Evolutionary conservation across 2,329 filamentous ascomycete species (phyloP).

Genomic region (Ceratocystis eucalypticola): DNA sequence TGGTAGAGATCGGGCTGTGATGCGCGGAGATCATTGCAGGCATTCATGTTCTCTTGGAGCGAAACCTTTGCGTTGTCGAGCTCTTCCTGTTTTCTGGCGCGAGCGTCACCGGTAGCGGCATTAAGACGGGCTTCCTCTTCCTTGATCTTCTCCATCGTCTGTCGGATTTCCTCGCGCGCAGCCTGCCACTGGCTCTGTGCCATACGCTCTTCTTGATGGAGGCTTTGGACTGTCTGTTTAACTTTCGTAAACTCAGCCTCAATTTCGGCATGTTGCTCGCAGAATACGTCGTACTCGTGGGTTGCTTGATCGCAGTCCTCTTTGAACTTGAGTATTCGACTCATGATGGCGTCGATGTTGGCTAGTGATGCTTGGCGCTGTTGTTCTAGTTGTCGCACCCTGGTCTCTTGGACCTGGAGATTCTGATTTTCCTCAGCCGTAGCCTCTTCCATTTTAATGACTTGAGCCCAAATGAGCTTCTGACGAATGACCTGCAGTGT

Average conservation of each 20-base stretch:
- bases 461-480: slow-evolving; percentile 78
- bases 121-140: slow-evolving; percentile 49
- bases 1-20: slow-evolving; percentile 9
- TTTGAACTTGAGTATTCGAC: slow-evolving; percentile 22
- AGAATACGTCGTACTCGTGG: slow-evolving; percentile 28
- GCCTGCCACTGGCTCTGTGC: slow-evolving; percentile 36
- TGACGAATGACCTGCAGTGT: slow-evolving; percentile 45
- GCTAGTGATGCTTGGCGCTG: neutral
- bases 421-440: neutral
- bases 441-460: slow-evolving; percentile 56
- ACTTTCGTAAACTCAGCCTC: slow-evolving; percentile 23
- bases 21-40: neutral
- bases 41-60: slow-evolving; percentile 2
- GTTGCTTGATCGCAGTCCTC: slow-evolving; percentile 23
- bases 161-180: slow-evolving; percentile 35
- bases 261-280: slow-evolving; percentile 27
- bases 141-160: slow-evolving; percentile 35
- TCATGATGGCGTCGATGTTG: slow-evolving; percentile 8
- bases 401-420: neutral
- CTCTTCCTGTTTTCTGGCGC: slow-evolving; percentile 49
- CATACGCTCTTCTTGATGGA: slow-evolving; percentile 51
- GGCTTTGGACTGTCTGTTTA: slow-evolving; percentile 36
- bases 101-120: slow-evolving; percentile 55
- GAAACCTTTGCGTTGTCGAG: slow-evolving; percentile 21
- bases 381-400: neutral